Conservation (phyloP, 2,329 filamentous ascomycete genomes). For the Lasiodiplodia sp. region DNA sequence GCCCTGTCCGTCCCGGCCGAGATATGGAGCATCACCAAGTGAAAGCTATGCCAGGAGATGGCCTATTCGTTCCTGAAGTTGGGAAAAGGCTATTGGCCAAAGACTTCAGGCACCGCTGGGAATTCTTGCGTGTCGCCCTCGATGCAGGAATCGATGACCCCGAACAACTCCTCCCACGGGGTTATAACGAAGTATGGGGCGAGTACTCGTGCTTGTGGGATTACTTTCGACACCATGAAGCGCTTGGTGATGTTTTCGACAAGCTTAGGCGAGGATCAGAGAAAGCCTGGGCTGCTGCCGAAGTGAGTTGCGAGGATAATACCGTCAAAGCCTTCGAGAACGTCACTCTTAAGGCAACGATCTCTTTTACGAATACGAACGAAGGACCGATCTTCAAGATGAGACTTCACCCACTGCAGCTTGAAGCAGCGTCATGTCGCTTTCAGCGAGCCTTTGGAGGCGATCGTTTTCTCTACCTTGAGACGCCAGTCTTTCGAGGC, state of each 20-base stretch:
- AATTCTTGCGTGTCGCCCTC: conserved; percentile 41
- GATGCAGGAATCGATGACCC: conserved; percentile 31
- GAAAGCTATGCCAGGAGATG: conserved; percentile 38
- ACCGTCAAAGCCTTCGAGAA: conserved; percentile 34
- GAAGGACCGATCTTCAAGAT: conserved; percentile 38
- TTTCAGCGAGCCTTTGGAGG: conserved; percentile 48
- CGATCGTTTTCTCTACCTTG: conserved; percentile 53
- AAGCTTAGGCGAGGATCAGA: conserved; percentile 34
- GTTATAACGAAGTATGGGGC: not conserved
- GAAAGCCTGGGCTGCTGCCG: conserved; percentile 39
- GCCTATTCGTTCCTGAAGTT: conserved; percentile 40
- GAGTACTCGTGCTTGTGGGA: conserved; percentile 37
- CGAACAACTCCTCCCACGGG: not conserved
- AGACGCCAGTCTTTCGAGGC: conserved; percentile 41
- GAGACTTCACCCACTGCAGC: conserved; percentile 37
- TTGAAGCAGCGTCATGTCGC: conserved; percentile 41
- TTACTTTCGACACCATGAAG: conserved; percentile 29
- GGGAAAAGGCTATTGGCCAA: conserved; percentile 29
- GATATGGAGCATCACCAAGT: conserved; percentile 35
- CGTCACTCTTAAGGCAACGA: conserved; percentile 44
- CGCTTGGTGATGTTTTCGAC: conserved; percentile 3
- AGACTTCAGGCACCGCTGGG: conserved; percentile 45
- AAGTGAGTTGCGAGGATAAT: conserved; percentile 9
- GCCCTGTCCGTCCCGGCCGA: not conserved
- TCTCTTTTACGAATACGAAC: conserved; percentile 35